phyloP scores from a whole-genome alignment of 2,329 filamentous ascomycete species.

The Paradendryphiella salina region DNA sequence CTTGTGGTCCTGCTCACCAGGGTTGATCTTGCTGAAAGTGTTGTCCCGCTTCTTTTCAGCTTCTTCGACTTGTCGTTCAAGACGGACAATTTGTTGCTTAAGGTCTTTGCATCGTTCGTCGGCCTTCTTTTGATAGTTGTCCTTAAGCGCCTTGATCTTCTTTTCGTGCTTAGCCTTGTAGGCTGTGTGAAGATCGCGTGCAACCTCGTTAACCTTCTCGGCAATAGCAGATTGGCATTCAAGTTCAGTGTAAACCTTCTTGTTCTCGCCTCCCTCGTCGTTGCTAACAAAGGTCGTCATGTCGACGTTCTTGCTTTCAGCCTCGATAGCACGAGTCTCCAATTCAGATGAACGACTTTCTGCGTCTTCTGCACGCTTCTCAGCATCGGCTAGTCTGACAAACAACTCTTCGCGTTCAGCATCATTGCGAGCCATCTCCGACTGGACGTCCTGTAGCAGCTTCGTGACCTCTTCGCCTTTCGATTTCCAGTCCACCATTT shows the following conservation, averaged over 20 bases:
- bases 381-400: conserved; percentile 72
- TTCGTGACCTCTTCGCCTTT: conserved; percentile 83
- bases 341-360: conserved; percentile 77
- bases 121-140: conserved; percentile 80
- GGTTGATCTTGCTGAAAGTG: conserved; percentile 62
- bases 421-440: conserved; percentile 77
- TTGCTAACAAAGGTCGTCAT: conserved; percentile 61
- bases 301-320: conserved; percentile 72
- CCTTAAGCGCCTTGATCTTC: conserved; percentile 87
- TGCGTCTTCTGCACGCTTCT: conserved; percentile 72
- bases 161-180: conserved; percentile 98
- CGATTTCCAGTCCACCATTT: conserved; percentile 82
- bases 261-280: conserved; percentile 41
- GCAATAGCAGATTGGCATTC: conserved; percentile 71
- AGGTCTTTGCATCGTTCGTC: conserved; percentile 85
- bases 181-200: conserved; percentile 82
- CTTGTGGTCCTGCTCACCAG: conserved; percentile 17
- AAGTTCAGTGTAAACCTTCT: conserved; percentile 47
- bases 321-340: conserved; percentile 50
- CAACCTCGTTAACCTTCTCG: conserved; percentile 75
- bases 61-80: conserved; percentile 74
- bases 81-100: conserved; percentile 69
- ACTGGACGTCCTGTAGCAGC: conserved; percentile 76
- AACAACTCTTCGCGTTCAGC: conserved; percentile 80
- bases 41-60: conserved; percentile 67